Base-by-base conservation (phyloP, 805 yeast genomes). In the Grigorovia jiainica region DNA sequence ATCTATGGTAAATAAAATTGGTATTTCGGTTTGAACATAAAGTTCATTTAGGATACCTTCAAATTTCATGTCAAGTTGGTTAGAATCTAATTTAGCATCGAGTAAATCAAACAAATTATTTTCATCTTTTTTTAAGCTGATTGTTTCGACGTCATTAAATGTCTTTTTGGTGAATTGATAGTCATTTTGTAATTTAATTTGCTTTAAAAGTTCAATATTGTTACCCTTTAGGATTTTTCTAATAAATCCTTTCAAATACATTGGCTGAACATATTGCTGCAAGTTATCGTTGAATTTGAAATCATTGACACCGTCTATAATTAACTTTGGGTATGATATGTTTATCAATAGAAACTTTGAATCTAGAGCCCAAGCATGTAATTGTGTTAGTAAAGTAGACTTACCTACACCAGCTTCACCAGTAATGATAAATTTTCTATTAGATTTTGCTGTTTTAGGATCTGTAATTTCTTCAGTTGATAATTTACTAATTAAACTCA, bases 341-440 rank as follows among this genome's bases (percentile, higher is more conserved):
- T 83, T 85, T 36, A 87, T 52, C 4, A 85, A 63, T 37, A 83
- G 60, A 0, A 82, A 76, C 34, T 81, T 81, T 2, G 79, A 68
- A 3, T 55, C 61, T 5, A 48, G 32, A 1, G 59, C 61, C 41
- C 38, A 50, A 2, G 65, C 61, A 29, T 62, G 63, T 3, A 51
- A 37, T 60, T 87, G 95, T 0, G 89, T 61, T 37, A 87, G 52
- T 31, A 80, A 54, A 0, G 86, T 75, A 3, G 90, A 75, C 65
- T 87, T 89, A 7, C 97, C 97, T 9, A 75, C 70, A 38, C 95
- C 95, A 35, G 74, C 63, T 42, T 73, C 79, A 34, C 95, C 95
- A 17, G 74, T 58, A n/a, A 86, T 46, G 24, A 79, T 65, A 24
- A 72, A 51, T 51, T 81, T 70, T 54, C 77, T 81, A 10, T 61